Base-by-base conservation (phyloP, 106 monocot species). In the Allium fistulosum region DNA sequence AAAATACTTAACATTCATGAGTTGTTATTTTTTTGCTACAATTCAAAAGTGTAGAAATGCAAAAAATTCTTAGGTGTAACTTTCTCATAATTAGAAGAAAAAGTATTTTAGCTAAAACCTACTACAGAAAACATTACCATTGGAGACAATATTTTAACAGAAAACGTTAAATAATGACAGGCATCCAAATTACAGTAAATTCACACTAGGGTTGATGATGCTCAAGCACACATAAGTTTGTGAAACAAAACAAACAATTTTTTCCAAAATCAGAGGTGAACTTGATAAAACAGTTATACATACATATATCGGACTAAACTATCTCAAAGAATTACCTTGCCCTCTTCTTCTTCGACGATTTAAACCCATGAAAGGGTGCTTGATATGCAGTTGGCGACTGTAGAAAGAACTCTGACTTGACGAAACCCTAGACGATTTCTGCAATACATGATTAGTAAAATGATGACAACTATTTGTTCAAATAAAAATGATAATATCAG, bases 321-420 rank as follows among this genome's bases (percentile, higher is more conserved):
- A 11, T 17, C 7, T n/a, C 26, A 60, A 51, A 45, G 14, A 2
- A 1, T 47, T 57, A 74, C 64, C 68, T 65, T 68, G 14, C 9
- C 60, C 26, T 57, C 64, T 57, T 61, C 74, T 69, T 50, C 51
- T 74, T 26, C 37, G 53, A 37, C 49, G 37, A 17, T 59, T 48
- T n/a, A 63, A 51, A 47, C 57, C 57, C 49, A 17, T 45, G 17
- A 74, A 56, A 2, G 37, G 9, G 26, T 26, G 65, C 7, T 17
- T 10, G 58, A 70, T 52, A 48, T 14, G 11, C 59, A 74, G 60
- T 7, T 74, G 79, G 65, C 59, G 70, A 65, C 64, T 80, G 58
- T 18, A 65, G 65, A 79, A 79, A 14, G 64, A 64, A 49, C 4
- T 74, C 65, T 66, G 77, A 2, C 1, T 48, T 65, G 46, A 26